These are phyloP conservation scores for Fraxinus ornus DNA, from an alignment of 305 asterid species.

Conservation along the genomic window DNA sequence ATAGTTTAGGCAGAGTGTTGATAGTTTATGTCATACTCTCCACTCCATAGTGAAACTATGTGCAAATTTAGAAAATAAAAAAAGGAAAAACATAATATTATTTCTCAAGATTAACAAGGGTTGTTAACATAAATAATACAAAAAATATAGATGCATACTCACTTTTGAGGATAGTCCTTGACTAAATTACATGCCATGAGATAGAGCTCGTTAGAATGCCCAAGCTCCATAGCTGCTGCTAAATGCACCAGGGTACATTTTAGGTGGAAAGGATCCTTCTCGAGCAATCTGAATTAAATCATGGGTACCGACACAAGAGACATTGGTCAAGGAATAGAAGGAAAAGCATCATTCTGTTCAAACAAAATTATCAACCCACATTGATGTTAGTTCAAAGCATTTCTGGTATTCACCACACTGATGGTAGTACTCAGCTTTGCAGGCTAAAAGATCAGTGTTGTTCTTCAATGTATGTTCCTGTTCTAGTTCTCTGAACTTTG, in stretches of 20 bases:
- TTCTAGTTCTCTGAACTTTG: conserved; percentile 83
- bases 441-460: conserved; percentile 96
- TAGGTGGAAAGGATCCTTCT: conserved; percentile 97
- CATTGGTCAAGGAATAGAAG: conserved; percentile 14
- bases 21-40: background rate
- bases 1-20: background rate
- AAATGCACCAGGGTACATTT: conserved; percentile 91
- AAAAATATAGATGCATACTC: conserved; percentile 37
- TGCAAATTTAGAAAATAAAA: background rate
- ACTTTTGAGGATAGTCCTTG: conserved; percentile 98
- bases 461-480: conserved; percentile 71
- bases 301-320: conserved; percentile 26
- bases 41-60: conserved; percentile 1
- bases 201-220: conserved; percentile 95
- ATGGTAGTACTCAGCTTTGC: conserved; percentile 99
- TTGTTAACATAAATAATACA: background rate
- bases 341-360: conserved; percentile 4
- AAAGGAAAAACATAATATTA: background rate
- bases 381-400: conserved; percentile 86
- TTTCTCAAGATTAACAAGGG: background rate
- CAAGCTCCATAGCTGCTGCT: conserved; percentile 99
- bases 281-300: conserved; percentile 77
- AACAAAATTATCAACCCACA: conserved; percentile 53
- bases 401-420: conserved; percentile 97
- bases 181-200: conserved; percentile 98